Evolutionary conservation across 345 rosid genomes (phyloP).

Genomic region (Salix viminalis): DNA sequence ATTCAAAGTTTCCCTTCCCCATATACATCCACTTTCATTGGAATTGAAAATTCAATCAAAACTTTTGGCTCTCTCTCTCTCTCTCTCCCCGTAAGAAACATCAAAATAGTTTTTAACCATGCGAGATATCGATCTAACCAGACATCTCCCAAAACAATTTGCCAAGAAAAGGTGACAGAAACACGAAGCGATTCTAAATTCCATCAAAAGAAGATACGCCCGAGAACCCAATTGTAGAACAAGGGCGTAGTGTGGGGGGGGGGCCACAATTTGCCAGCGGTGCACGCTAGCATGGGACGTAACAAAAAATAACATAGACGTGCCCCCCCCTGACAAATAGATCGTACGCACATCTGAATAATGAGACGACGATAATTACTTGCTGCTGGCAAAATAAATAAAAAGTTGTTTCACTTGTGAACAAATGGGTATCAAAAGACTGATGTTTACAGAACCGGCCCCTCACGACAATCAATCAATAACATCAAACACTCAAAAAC

Average conservation of each 20-base stretch:
- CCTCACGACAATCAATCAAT: neutral
- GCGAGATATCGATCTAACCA: no score
- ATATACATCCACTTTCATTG: neutral
- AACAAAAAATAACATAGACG: conserved; percentile 25
- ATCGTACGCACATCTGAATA: conserved; percentile 27
- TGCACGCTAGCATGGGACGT: conserved; percentile 32
- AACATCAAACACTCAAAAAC: neutral
- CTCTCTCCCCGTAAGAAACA: neutral
- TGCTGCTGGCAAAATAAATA: neutral
- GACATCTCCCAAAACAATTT: neutral
- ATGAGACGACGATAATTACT: neutral
- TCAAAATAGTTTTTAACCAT: neutral
- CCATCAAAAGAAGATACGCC: conserved; percentile 18
- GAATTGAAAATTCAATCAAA: conserved; percentile 11
- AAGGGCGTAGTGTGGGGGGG: neutral
- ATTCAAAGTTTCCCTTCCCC: conserved; percentile 12
- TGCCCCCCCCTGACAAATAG: conserved; percentile 38
- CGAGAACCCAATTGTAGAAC: neutral
- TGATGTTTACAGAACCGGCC: neutral
- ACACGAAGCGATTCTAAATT: conserved; percentile 19
- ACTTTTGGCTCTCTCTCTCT: no score
- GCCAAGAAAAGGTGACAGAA: neutral
- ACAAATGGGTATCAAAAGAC: conserved; percentile 11
- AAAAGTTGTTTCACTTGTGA: conserved; percentile 3
- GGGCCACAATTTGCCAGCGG: conserved; percentile 13